Evolutionary conservation across 352 stramenopile genomes (phyloP), one percentile per base, ranked within the genome.

Genomic region (Phytophthora lateralis): DNA sequence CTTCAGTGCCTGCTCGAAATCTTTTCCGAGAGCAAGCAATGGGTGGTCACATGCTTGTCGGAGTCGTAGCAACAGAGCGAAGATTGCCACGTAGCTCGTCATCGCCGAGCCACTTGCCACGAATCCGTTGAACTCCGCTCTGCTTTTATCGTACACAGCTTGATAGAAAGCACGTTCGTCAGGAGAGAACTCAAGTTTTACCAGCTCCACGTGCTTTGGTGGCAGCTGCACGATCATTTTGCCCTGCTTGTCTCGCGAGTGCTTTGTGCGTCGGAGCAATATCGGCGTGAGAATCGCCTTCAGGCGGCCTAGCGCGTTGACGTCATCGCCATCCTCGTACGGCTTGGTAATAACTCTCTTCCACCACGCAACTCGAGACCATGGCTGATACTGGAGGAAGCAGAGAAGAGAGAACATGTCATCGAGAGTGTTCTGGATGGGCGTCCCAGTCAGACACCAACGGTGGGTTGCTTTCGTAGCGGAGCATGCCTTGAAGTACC

Each of bases 391-490:
- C 55, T 82, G 69, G 6, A 96, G 71, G 52, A 97, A 97, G 45
- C 73, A 78, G 12, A 97, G 71, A 21, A 97, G 67, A 2, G 88
- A 83, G 38, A 94, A 95, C 21, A 97, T 69, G 50, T 97, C 91
- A 26, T 93, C 83, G 3, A 97, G 70, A 7, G 76, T 84, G 57
- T 97, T 97, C 61, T 97, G 89, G 20, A 97, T 81, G 2, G 91
- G 91, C 18, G 91, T 97, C 20, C 91, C 91, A 6, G 88, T 97
- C n/a, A 97, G 64, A 62, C 89, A 96, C 91, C 91, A 97, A 10
- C 88, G 85, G 30, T 95, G 81, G 9, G 66, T 76, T 2, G 85
- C 81, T 30, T 57, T 56, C 3, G 97, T 49, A 1, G 69, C 45
- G 12, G 73, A 72, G 35, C 85, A 93, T 12, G 80, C 72, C 17